Base-by-base conservation (phyloP, 257 asterid species). In the Mitragyna speciosa region DNA sequence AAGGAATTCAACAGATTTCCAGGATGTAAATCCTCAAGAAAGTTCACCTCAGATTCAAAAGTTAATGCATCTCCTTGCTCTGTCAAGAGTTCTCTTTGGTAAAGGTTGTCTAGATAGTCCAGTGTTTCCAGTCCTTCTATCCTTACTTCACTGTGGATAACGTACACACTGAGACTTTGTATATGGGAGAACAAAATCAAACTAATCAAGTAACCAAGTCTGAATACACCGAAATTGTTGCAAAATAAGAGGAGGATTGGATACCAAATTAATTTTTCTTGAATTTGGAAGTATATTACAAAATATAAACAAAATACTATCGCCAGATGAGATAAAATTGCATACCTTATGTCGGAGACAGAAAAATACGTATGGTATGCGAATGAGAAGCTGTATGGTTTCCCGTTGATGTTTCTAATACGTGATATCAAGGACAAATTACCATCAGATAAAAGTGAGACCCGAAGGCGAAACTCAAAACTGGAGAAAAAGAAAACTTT, bases 21-120 rank as follows among this genome's bases (percentile, higher is more conserved):
- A 77, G 28, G 31, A 7, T 24, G 4, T 12, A 1, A 3, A 19
- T 31, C 43, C 68, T 71, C 48, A 54, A 63, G 67, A 76, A 77
- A 30, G 43, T 78, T 68, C 83, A 94, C 99, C 97, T 96, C 98
- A 5, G 95, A 90, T 83, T 96, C 99, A 84, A 96, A 94, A 73
- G 99, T 96, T 56, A 95, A 73, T 70, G 99, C 99, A 79, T 95
- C 98, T 31, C 94, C 98, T 81, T 93, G 98, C 87, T 93, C 99
- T 8, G 99, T 94, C 77, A 91, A 94, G 26, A 96, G 97, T 76
- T 91, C 94, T 87, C 86, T 87, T 75, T 84, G 90, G 68, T 86
- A 84, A 73, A 96, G 97, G 80, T 92, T 96, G 88, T 96, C 98
- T 0, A 96, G 85, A 89, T 93, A 96, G 82, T 96, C 98, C 77